Percentiles rank a stretch among this genome's conserved stretches.
Conservation (phyloP, 2,329 filamentous ascomycete species). For the Ramularia collo-cygni region DNA sequence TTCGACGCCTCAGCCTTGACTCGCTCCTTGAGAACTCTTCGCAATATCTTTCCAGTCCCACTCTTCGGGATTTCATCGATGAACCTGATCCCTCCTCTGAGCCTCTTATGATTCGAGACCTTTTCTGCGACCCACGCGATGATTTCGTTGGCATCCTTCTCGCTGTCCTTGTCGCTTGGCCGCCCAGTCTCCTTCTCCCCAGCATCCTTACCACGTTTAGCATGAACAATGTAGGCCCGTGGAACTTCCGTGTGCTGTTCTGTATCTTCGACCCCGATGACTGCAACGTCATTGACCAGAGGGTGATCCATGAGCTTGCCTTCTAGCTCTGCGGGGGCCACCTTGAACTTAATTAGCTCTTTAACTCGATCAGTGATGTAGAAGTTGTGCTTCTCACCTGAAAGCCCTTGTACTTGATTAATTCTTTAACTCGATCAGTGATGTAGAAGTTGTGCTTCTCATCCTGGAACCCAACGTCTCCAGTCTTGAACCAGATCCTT, state of each 20-base stretch:
- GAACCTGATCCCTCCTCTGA: constrained; percentile 42
- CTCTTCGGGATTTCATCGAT: constrained; percentile 43
- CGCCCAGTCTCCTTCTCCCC: constrained; percentile 22
- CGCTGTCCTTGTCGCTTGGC: constrained; percentile 13
- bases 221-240: constrained; percentile 38
- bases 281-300: constrained; percentile 39
- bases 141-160: constrained; percentile 35
- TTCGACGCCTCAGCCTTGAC: constrained; percentile 35
- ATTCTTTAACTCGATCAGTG: constrained; percentile 73
- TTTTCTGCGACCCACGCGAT: constrained; percentile 38
- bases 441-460: constrained; percentile 77
- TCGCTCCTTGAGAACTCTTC: constrained; percentile 38
- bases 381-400: constrained; percentile 64
- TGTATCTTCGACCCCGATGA: constrained; percentile 41
- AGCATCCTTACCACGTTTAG: constrained; percentile 31
- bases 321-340: constrained; percentile 43
- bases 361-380: constrained; percentile 86
- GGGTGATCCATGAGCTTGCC: constrained; percentile 39
- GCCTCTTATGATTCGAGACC: constrained; percentile 42
- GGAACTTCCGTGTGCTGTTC: constrained; percentile 42
- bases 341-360: constrained; percentile 56
- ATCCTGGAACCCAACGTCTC: constrained; percentile 77
- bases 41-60: constrained; percentile 42
- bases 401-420: constrained; percentile 53
- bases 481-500: constrained; percentile 70